Base-by-base conservation (phyloP, 345 rosid genomes). In the Noccaea bulbosa region DNA sequence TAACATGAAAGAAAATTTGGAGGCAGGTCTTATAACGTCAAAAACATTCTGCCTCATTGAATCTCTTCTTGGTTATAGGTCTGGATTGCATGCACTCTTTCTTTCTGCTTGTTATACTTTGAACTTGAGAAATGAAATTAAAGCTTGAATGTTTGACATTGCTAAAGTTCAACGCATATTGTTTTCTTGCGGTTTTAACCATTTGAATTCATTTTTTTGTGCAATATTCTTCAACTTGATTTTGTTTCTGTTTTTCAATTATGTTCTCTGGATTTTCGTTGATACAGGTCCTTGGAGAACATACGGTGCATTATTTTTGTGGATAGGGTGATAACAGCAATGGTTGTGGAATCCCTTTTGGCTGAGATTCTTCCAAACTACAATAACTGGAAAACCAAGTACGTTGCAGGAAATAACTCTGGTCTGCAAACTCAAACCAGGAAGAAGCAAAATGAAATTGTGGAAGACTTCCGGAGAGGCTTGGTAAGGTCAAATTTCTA, bases 271-370 rank as follows among this genome's bases (percentile, higher is more conserved):
- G 7, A 50, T 74, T 55, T 11, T 68, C n/a, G 46, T 45, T 39
- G 51, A 54, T 17, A 9, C 87, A 94, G 97, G 71, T 70, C 45
- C 45, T 55, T 84, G 64, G 62, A 81, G 74, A 86, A 88, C 34
- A 85, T 91, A 14, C 81, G 96, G 77, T 94, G 97, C 65, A 85
- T 91, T 70, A 43, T 94, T 55, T 94, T 94, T 73, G 95, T 89
- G 64, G 82, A 89, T 71, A 85, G 97, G 83, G 83, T 94, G 52
- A 80, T 94, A 35, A 68, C 92, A 33, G 87, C 95, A 4, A 59
- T 81, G 48, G 93, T 85, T 54, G 64, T 94, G 71, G 79, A 83
- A 47, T 74, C 85, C 39, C 73, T 89, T 14, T 73, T 91, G 47
- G 77, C 72, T 60, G 84, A 83, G 70, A 46, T 86, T 65, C 89